Evolutionary conservation across 1,139 yeast species (phyloP).

Genomic region (Protomyces arabidopsidicola): DNA sequence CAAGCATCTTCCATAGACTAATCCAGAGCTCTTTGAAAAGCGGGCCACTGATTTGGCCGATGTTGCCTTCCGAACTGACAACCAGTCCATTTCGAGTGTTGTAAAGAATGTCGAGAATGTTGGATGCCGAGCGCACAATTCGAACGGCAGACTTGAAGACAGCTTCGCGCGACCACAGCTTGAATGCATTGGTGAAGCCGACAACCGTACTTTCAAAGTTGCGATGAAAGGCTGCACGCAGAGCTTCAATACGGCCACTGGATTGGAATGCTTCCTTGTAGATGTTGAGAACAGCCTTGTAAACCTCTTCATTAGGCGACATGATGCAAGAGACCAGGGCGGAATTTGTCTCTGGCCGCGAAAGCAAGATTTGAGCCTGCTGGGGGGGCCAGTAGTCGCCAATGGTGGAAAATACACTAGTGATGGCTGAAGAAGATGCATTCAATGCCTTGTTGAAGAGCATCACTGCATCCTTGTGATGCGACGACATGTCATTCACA

Average conservation of each 20-base stretch:
- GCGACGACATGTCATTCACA: conserved; percentile 9
- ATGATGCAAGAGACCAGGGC: conserved; percentile 35
- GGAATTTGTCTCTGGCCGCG: conserved; percentile 37
- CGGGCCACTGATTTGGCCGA: background rate
- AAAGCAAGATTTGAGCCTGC: conserved; percentile 45
- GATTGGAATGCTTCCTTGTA: conserved; percentile 74
- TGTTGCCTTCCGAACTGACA: background rate
- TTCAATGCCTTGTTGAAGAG: conserved; percentile 26
- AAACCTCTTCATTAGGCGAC: conserved; percentile 35
- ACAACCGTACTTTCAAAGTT: conserved; percentile 47
- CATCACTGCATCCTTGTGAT: background rate
- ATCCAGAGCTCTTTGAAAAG: conserved; percentile 50
- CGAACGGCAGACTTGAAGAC: conserved; percentile 25
- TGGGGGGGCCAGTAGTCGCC: conserved; percentile 40
- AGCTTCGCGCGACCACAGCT: conserved; percentile 41
- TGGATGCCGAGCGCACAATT: conserved; percentile 17
- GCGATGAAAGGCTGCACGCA: conserved; percentile 50
- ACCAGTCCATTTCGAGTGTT: conserved; percentile 6
- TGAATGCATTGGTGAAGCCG: conserved; percentile 50
- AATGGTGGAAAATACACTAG: conserved; percentile 41
- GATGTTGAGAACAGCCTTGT: conserved; percentile 64
- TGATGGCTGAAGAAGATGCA: conserved; percentile 31
- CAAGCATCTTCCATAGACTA: conserved; percentile 63
- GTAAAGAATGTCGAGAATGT: conserved; percentile 20
- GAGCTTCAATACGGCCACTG: conserved; percentile 67